These are phyloP conservation scores for Colletotrichum limetticola DNA, from an alignment of 2,329 filamentous ascomycete species.

Conservation along the genomic window DNA sequence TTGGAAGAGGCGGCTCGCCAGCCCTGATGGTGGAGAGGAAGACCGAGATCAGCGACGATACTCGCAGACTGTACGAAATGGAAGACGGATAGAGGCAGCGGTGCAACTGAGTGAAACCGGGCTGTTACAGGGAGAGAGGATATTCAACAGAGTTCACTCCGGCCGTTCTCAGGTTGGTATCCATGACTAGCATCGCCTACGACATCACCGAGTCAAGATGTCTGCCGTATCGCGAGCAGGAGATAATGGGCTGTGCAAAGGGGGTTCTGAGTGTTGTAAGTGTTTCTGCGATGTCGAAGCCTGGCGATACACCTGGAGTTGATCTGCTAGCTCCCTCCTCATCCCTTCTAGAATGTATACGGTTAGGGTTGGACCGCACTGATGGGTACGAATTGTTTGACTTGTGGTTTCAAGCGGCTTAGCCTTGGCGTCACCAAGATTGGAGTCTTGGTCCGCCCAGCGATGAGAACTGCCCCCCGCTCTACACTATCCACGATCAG, in stretches of 20 bases:
- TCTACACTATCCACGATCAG: neutral
- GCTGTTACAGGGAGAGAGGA: conserved; percentile 9
- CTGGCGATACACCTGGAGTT: neutral
- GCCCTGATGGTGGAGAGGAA: neutral
- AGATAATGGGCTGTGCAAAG: conserved; percentile 13
- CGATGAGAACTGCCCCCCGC: conserved; percentile 3
- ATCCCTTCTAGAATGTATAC: neutral
- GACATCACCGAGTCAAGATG: conserved; percentile 17
- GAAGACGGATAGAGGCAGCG: neutral
- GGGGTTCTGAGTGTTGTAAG: neutral
- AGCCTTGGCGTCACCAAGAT: conserved; percentile 21
- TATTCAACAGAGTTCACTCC: neutral
- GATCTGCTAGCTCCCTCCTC: neutral
- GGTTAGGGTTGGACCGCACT: conserved; percentile 11
- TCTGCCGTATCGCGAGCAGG: neutral
- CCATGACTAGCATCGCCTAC: conserved; percentile 18
- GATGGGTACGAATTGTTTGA: conserved; percentile 19
- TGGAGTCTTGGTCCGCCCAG: conserved; percentile 22
- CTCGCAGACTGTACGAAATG: neutral
- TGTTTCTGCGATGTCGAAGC: neutral
- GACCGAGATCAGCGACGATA: neutral
- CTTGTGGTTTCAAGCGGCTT: conserved; percentile 17
- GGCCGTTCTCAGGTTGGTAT: neutral
- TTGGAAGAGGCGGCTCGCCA: neutral
- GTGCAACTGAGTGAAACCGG: conserved; percentile 24